Base-by-base conservation (phyloP, 176 grass and related monocot genomes). In the Areca catechu region DNA sequence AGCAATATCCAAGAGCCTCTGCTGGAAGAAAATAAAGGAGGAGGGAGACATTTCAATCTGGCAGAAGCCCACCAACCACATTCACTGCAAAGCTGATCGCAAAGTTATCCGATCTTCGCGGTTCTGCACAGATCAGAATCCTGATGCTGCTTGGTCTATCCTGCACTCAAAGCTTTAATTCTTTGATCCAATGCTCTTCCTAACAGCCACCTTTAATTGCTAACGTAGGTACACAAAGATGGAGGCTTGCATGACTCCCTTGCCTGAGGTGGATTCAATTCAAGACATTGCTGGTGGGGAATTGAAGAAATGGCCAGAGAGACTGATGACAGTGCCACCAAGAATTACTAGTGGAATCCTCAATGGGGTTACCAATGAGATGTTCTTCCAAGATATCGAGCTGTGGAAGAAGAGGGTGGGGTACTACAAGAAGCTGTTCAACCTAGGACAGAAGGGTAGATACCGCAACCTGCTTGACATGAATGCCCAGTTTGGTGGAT, bases 381-480 rank as follows among this genome's bases (percentile, higher is more conserved):
- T 76, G 25, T 98, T 92, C 62, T 53, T 69, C 53, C 24, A 88
- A 20, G 87, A 98, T 19, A 80, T 75, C 5, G 69, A 78, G 62
- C 20, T 85, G 65, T 98, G 93, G 93, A 92, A 78, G 78, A 88
- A 64, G 55, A 81, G 87, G 55, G 76, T 89, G 7, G 70, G 59
- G 20, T 76, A 83, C 71, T 98, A 98, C 81, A 92, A 89, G 73
- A 80, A 76, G 48, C 60, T 83, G 71, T 80, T 77, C 37, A 50
- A 49, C 60, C 62, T 98, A 7, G 73, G 76, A 25, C 84, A 89
- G 77, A 90, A 90, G 72, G 83, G 60, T 22, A 76, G 92, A 54
- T 89, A 88, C 72, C 81, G 84, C 68, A 98, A 98, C 79, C 73
- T 98, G 74, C 84, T 98, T 0, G 93, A 98, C 65, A 92, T 91